Conservation (phyloP, 2,329 filamentous ascomycete genomes). For the Chalara sp. region DNA sequence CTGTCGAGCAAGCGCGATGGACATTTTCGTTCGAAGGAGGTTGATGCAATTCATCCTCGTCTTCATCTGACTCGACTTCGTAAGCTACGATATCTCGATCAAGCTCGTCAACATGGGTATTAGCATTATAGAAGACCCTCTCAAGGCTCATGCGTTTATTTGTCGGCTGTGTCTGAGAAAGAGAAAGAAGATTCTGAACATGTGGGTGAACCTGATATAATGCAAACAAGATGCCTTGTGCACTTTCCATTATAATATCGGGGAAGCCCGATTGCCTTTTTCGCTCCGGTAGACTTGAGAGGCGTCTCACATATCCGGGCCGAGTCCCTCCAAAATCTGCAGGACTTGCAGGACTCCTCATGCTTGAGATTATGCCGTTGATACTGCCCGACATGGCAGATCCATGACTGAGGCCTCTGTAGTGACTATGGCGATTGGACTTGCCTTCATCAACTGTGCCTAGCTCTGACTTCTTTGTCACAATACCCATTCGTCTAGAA, state of each 20-base stretch:
- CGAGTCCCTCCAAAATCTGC: slow-evolving; percentile 50
- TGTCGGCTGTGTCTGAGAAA: slow-evolving; percentile 50
- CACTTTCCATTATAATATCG: slow-evolving; percentile 57
- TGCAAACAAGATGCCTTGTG: slow-evolving; percentile 60
- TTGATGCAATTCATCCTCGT: slow-evolving; percentile 33
- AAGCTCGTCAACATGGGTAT: slow-evolving; percentile 58
- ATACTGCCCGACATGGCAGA: slow-evolving; percentile 53
- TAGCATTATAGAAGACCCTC: slow-evolving; percentile 62
- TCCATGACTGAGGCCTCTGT: slow-evolving; percentile 60
- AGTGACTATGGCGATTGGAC: slow-evolving; percentile 58
- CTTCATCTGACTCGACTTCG: slow-evolving; percentile 43
- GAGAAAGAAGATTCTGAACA: slow-evolving; percentile 57
- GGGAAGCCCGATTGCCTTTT: slow-evolving; percentile 54
- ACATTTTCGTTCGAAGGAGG: slow-evolving; percentile 56
- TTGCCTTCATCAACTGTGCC: slow-evolving; percentile 57
- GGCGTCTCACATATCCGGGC: slow-evolving; percentile 53
- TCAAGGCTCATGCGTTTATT: slow-evolving; percentile 57
- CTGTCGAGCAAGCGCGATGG: slow-evolving; percentile 54
- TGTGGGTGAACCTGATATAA: slow-evolving; percentile 63
- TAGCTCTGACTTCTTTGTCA: slow-evolving; percentile 55
- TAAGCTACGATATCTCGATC: slow-evolving; percentile 60
- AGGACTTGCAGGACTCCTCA: slow-evolving; percentile 49
- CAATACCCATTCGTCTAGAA: slow-evolving; percentile 56
- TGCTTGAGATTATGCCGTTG: slow-evolving; percentile 16
- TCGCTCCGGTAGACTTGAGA: slow-evolving; percentile 56